phyloP scores from a whole-genome alignment of 345 rosid species.

The Clausena lansium region DNA sequence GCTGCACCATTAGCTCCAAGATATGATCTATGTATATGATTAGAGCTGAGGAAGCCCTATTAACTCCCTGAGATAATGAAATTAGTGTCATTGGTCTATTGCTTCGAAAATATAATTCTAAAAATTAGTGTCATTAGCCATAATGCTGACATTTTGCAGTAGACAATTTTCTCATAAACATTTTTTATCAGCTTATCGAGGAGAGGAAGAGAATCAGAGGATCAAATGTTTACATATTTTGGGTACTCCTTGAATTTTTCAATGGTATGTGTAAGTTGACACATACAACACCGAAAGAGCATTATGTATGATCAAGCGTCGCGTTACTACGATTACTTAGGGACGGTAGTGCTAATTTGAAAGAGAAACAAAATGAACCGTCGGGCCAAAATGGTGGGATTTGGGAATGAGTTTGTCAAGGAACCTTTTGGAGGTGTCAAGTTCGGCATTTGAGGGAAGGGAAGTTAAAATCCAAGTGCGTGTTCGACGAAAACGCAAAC shows the following conservation, averaged over 20 bases:
- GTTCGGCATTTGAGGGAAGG: no score
- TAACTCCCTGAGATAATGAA: no score
- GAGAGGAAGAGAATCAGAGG: neutral
- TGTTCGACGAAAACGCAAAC: no score
- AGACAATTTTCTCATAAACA: neutral
- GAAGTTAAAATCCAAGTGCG: no score
- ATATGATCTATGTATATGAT: no score
- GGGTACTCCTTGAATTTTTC: neutral
- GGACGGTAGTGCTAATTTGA: constrained; percentile 22
- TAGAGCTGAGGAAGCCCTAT: no score
- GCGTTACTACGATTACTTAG: constrained; percentile 34
- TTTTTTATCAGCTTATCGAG: neutral
- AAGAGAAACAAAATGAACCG: constrained; percentile 20
- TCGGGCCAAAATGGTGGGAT: neutral
- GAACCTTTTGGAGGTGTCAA: no score
- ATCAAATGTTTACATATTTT: neutral
- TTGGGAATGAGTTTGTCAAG: no score
- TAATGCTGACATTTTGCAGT: no score
- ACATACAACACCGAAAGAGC: constrained; percentile 61
- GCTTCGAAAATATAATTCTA: no score
- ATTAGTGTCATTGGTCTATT: no score
- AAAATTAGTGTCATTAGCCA: neutral
- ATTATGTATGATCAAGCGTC: constrained; percentile 71
- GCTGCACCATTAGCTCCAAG: no score
- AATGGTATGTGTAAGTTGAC: constrained; percentile 48